phyloP scores from a whole-genome alignment of 2,329 filamentous ascomycete species.

The Elsinoe necatrix region DNA sequence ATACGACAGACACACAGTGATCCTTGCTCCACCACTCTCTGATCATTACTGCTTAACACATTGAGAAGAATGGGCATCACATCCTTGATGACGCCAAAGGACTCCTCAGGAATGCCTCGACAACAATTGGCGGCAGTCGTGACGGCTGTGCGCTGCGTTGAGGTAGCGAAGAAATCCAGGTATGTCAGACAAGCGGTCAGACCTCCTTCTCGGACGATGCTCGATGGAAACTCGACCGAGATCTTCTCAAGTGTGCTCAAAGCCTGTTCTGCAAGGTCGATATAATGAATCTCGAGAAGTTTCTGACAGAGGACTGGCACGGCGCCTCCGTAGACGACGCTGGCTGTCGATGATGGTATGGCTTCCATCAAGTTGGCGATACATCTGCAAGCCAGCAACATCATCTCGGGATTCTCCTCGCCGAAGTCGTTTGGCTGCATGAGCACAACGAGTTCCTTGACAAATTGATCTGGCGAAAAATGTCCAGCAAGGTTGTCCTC shows the following conservation, averaged over 20 bases:
- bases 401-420: constrained; percentile 91
- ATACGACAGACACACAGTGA: constrained; percentile 92
- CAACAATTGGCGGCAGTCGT: constrained; percentile 98
- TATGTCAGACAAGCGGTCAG: constrained; percentile 93
- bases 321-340: constrained; percentile 94
- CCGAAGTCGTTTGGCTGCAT: constrained; percentile 86
- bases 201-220: constrained; percentile 91
- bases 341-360: constrained; percentile 80
- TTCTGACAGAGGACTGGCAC: constrained; percentile 93
- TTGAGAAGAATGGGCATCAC: constrained; percentile 94
- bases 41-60: constrained; percentile 84
- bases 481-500: constrained; percentile 94
- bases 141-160: constrained; percentile 91
- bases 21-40: constrained; percentile 92
- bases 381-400: constrained; percentile 92
- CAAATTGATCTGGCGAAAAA: constrained; percentile 87
- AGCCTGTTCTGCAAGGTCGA: constrained; percentile 94
- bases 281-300: constrained; percentile 89
- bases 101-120: constrained; percentile 89
- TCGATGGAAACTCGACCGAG: constrained; percentile 87
- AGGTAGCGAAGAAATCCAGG: constrained; percentile 94
- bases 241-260: constrained; percentile 96
- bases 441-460: constrained; percentile 83
- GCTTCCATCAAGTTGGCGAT: constrained; percentile 98
- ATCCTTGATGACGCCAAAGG: constrained; percentile 81